Conservation (phyloP, 345 rosid genomes). For the Salix arbutifolia region DNA sequence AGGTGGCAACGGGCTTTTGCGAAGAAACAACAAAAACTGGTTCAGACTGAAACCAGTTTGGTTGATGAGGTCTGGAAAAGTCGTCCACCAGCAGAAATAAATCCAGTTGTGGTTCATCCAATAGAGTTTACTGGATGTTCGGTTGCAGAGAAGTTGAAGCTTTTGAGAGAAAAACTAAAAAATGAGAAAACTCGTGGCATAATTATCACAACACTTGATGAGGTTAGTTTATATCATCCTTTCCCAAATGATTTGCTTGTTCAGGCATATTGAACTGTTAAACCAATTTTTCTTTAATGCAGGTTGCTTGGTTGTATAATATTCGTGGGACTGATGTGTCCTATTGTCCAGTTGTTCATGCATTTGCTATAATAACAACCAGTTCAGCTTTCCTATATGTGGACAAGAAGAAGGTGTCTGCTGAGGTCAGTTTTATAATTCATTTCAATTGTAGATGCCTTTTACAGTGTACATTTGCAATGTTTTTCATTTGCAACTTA, state of each 20-base stretch:
- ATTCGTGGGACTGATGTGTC: slow-evolving; percentile 89
- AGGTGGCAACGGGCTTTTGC: slow-evolving; percentile 68
- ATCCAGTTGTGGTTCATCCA: slow-evolving; percentile 61
- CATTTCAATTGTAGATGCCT: slow-evolving; percentile 1
- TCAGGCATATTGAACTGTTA: background rate
- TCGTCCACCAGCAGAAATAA: slow-evolving; percentile 59
- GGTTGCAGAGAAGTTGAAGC: slow-evolving; percentile 53
- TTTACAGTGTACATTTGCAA: background rate
- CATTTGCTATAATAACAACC: slow-evolving; percentile 74
- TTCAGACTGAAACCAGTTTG: slow-evolving; percentile 66
- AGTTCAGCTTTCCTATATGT: slow-evolving; percentile 71
- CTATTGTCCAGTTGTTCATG: slow-evolving; percentile 90
- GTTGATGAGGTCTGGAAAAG: slow-evolving; percentile 80
- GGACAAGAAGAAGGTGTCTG: slow-evolving; percentile 68
- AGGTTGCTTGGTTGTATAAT: slow-evolving; percentile 99
- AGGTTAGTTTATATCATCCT: slow-evolving; percentile 42
- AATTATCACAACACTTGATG: slow-evolving; percentile 76
- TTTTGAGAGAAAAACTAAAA: slow-evolving; percentile 58
- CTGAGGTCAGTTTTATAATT: slow-evolving; percentile 43
- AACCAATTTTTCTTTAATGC: slow-evolving; percentile 21
- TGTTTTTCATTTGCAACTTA: too few species aligned
- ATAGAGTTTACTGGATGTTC: slow-evolving; percentile 67
- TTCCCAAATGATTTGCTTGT: background rate
- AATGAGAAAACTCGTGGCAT: slow-evolving; percentile 57
- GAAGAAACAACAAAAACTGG: slow-evolving; percentile 60